A percentile compares a stretch with the other conserved stretches of the same genome.
phyloP scores from a whole-genome alignment of 1,284 basidiomycete genomes.

The Pholiota adiposa region DNA sequence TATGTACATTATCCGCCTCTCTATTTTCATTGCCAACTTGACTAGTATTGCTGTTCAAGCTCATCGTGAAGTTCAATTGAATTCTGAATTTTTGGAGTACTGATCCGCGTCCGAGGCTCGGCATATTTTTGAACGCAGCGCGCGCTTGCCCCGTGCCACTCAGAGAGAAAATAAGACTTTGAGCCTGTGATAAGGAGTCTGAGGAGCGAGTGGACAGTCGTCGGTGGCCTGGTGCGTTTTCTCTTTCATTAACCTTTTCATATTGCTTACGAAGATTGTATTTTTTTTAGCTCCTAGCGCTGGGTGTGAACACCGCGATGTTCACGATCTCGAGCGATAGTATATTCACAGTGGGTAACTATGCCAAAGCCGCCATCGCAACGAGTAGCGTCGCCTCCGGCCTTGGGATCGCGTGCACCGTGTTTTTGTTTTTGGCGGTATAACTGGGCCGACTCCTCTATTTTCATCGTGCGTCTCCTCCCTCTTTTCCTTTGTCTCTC shows the following conservation, averaged over 20 bases:
- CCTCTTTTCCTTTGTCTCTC: neutral
- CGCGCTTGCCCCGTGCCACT: too few species aligned
- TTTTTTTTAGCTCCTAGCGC: constrained; percentile 51
- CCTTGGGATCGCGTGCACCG: constrained; percentile 62
- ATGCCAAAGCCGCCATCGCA: constrained; percentile 54
- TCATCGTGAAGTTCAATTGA: too few species aligned
- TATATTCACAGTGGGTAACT: constrained; percentile 48
- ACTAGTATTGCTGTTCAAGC: too few species aligned
- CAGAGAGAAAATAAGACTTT: too few species aligned
- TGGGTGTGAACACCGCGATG: constrained; percentile 56
- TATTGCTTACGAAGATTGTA: neutral
- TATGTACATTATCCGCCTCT: too few species aligned
- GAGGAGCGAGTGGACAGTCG: constrained; percentile 55
- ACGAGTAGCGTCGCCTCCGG: constrained; percentile 61
- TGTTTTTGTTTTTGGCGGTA: constrained; percentile 69
- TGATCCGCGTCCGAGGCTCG: too few species aligned
- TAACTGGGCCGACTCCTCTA: constrained; percentile 48
- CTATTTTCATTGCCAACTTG: too few species aligned
- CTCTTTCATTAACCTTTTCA: too few species aligned
- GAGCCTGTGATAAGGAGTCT: constrained; percentile 47
- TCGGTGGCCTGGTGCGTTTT: constrained; percentile 43
- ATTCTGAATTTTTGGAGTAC: too few species aligned
- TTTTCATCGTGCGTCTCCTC: constrained; percentile 52
- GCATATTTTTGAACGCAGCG: too few species aligned
- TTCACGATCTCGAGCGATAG: constrained; percentile 61